Evolutionary conservation across 2,329 filamentous ascomycete species (phyloP), one percentile per base, ranked within the genome.

Genomic region (Waltergamsia citrina): DNA sequence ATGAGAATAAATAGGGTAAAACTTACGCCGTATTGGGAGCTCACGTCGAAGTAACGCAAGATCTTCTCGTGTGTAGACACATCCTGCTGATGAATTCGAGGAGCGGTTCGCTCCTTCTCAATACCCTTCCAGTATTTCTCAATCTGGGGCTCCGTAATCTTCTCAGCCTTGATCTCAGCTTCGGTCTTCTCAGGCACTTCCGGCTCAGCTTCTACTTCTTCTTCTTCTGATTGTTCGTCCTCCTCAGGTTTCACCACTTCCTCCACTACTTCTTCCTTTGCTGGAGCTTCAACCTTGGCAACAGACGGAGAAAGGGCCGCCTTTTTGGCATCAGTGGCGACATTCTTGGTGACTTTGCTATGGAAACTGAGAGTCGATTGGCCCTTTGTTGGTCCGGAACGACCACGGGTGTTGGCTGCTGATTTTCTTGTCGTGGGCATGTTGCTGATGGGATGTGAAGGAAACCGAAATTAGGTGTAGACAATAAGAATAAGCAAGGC

Each of bases 1-100:
- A 36, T 32, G 43, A 43, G 45, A 40, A 11, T n/a, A 11, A 8
- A 21, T 21, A 8, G 7, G 12, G 19, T 24, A 4, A 35, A n/a
- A 77, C 84, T 65, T 75, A 94, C 87, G 37, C 92, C 92, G 55
- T 85, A 98, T 49, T 94, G 85, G 39, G 74, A 85, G 50, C 81
- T 92, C 44, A 94, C 81, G 54, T 98, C 92, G 59, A 92, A 98
- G 54, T 94, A 85, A 42, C 90, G 69, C 48, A 96, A 59, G 18
- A 96, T 77, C 65, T 90, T 94, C 67, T 96, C 88, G 36, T 81
- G 69, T 29, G 83, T 44, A 9, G 67, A 71, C 45, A 96, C 52
- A 3, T 69, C 79, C 47, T 80, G 59, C 59, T 94, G 86, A 50
- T 96, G 92, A 23, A 94, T 78, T 46, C 81, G 65, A 27, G 74